phyloP scores from a whole-genome alignment of 257 asterid genomes.

The Solanum piurae region DNA sequence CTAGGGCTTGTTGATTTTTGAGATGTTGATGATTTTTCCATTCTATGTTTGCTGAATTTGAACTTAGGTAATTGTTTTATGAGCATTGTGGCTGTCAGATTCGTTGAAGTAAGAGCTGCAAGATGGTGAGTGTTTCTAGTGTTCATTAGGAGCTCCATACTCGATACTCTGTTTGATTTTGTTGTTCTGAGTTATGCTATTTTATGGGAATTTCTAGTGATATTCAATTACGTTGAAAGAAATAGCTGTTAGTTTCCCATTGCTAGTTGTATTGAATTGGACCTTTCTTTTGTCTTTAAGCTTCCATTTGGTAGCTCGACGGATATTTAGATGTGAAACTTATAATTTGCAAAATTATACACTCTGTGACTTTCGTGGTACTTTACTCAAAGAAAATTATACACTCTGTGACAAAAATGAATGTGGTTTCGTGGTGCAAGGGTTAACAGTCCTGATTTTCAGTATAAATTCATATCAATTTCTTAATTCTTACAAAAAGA shows the following conservation, averaged over 20 bases:
- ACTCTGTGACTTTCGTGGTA: background rate
- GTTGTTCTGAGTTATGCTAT: background rate
- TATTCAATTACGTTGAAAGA: background rate
- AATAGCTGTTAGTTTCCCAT: background rate
- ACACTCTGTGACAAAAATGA: background rate
- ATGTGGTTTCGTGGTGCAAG: background rate
- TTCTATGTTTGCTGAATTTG: background rate
- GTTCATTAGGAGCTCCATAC: background rate
- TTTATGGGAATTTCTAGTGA: background rate
- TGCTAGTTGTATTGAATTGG: background rate
- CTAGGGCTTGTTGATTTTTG: background rate
- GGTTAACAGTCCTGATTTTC: background rate
- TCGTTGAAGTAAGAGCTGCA: constrained; percentile 17
- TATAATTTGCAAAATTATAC: background rate
- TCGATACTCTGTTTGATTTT: background rate
- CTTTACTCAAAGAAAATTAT: background rate
- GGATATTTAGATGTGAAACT: background rate
- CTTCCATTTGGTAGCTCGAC: background rate
- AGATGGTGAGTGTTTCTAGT: constrained; percentile 31
- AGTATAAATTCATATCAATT: background rate
- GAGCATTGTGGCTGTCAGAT: constrained; percentile 4
- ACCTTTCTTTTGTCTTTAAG: background rate
- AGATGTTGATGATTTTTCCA: background rate
- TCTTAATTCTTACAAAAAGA: background rate
- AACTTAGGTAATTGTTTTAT: constrained; percentile 11